A percentile compares a stretch with the other conserved stretches of the same genome.
phyloP scores from a whole-genome alignment of 352 stramenopile species.

The Blastocystis sp. region DNA sequence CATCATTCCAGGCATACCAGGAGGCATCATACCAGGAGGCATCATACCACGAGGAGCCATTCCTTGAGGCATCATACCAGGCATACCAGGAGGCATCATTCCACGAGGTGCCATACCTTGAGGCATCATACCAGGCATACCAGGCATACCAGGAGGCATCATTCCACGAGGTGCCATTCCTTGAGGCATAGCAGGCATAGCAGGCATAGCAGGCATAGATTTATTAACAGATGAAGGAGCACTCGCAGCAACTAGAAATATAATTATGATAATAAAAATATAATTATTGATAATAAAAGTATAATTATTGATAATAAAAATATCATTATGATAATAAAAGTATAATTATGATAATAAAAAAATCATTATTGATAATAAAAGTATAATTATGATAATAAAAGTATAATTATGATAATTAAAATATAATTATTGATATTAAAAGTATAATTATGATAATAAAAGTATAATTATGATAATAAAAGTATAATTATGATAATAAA shows the following conservation, averaged over 20 bases:
- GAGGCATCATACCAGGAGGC: constrained; percentile 46
- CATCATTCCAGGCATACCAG: constrained; percentile 48
- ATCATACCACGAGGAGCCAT: constrained; percentile 44
- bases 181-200: too few species aligned
- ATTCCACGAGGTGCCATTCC: constrained; percentile 1
- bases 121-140: constrained; percentile 14
- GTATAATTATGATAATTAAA: too few species aligned
- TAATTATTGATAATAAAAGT: constrained; percentile 48
- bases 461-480: too few species aligned
- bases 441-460: too few species aligned
- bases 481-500: too few species aligned
- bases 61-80: constrained; percentile 16
- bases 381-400: too few species aligned
- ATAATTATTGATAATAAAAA: constrained; percentile 60
- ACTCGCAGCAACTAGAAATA: constrained; percentile 59
- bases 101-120: constrained; percentile 1
- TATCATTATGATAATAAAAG: constrained; percentile 62
- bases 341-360: too few species aligned
- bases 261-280: constrained; percentile 56
- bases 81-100: constrained; percentile 15
- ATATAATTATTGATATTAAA: too few species aligned
- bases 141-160: constrained; percentile 8
- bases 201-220: background rate
- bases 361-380: too few species aligned
- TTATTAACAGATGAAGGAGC: too few species aligned